Evolutionary conservation across 805 yeast genomes (phyloP), one percentile per base, ranked within the genome.

Genomic region (Nakazawaea molendinolei): DNA sequence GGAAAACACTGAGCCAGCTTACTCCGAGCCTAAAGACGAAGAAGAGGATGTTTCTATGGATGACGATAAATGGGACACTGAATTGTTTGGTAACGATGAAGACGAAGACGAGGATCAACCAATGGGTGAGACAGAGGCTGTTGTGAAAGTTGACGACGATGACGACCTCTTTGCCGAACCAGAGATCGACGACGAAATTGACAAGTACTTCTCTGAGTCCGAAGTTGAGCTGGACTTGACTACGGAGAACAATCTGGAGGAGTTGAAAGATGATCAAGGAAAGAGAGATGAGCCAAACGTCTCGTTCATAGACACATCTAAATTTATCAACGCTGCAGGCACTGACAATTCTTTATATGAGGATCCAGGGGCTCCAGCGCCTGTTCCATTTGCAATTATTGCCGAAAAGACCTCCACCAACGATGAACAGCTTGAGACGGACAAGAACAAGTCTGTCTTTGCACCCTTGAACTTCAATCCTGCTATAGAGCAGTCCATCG

Each of bases 331-430:
- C 3, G 37, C 37, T 7, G 33, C 36, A 8, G 40, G 36, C 5
- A 15, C 34, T 2, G 34, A 25, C 13, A 32, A 64, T 3, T 68
- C 76, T 2, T 79, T 79, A 0, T 56, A 71, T 17, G 73, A 66
- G 32, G 94, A 84, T 51, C 94, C 94, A 0, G 94, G 94, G 29
- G 94, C 94, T 0, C 94, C 94, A 3, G 60, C 77, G 3, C 90
- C 94, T 0, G 57, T 73, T 14, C 67, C 73, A 0, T 70, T 76
- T 5, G 75, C 76, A 2, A 59, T 69, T 0, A 55, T 69, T 50
- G 32, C 19, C 34, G 60, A 59, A 3, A 44, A 56, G 8, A 44
- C 55, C 3, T 39, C 47, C 6, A 52, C 68, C 44, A 23, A 33
- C 8, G 33, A 24, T 12, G 27, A 28, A 16, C 12, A 12, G 33